phyloP scores from a whole-genome alignment of 1,139 yeast species.

The Tardiomyces blankii region DNA sequence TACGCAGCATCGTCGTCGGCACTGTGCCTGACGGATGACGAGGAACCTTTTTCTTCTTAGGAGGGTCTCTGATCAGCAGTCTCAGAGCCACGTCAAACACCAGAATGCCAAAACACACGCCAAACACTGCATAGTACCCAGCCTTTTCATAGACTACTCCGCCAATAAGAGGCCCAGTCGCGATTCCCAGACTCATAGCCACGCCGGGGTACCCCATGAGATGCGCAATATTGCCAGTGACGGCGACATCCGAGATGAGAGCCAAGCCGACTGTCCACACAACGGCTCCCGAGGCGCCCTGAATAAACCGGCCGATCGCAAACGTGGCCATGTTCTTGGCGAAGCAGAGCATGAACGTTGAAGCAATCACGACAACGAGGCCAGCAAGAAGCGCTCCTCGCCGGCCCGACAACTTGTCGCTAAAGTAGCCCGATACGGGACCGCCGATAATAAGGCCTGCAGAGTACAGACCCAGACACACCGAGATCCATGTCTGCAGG shows the following conservation, averaged over 20 bases:
- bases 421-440: slow-evolving; percentile 21
- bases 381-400: too few species aligned
- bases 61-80: too few species aligned
- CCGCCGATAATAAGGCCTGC: slow-evolving; percentile 25
- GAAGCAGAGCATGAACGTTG: slow-evolving; percentile 20
- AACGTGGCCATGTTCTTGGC: slow-evolving; percentile 19
- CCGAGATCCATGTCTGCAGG: slow-evolving; percentile 22
- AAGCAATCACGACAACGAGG: too few species aligned
- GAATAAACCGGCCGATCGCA: slow-evolving; percentile 25
- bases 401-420: slow-evolving; percentile 20
- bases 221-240: slow-evolving; percentile 16
- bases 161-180: slow-evolving; percentile 27
- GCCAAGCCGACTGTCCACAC: slow-evolving; percentile 31
- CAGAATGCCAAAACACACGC: slow-evolving; percentile 19
- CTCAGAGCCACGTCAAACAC: too few species aligned
- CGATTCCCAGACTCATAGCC: slow-evolving; percentile 22
- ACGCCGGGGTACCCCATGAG: slow-evolving; percentile 25
- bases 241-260: slow-evolving; percentile 22
- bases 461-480: slow-evolving; percentile 24
- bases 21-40: too few species aligned
- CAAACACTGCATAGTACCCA: slow-evolving; percentile 27
- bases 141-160: slow-evolving; percentile 25
- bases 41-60: too few species aligned
- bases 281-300: slow-evolving; percentile 26
- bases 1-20: too few species aligned